phyloP scores from a whole-genome alignment of 1,139 yeast species.

The Nakaseomyces nivariensis region DNA sequence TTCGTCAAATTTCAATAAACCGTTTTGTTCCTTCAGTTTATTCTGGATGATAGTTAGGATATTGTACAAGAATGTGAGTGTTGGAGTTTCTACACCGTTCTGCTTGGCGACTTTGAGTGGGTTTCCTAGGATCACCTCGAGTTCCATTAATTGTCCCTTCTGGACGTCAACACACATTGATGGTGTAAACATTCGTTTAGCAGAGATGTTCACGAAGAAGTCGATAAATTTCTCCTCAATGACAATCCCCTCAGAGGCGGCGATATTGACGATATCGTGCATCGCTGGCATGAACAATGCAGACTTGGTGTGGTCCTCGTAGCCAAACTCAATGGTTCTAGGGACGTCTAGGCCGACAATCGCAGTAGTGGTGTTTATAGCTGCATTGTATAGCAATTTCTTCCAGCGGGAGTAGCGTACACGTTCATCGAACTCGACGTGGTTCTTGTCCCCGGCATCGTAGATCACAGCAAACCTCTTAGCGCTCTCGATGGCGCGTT shows the following conservation, averaged over 20 bases:
- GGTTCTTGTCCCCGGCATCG: conserved; percentile 28
- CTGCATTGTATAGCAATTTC: conserved; percentile 47
- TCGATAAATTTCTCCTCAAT: conserved; percentile 35
- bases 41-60: conserved; percentile 31
- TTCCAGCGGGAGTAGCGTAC: conserved; percentile 49
- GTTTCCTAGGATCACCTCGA: conserved; percentile 50
- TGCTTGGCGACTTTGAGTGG: conserved; percentile 42
- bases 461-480: conserved; percentile 36
- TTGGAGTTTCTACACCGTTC: conserved; percentile 31
- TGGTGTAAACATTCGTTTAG: conserved; percentile 45
- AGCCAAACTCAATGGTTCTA: conserved; percentile 38
- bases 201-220: conserved; percentile 28
- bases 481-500: conserved; percentile 20
- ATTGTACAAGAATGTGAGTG: conserved; percentile 29
- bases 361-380: conserved; percentile 44
- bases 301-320: conserved; percentile 31
- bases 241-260: conserved; percentile 40
- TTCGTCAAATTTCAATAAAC: conserved; percentile 24
- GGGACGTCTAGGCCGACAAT: conserved; percentile 40
- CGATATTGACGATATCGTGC: conserved; percentile 42
- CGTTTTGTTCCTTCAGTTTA: conserved; percentile 27
- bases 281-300: conserved; percentile 41
- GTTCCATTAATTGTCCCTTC: conserved; percentile 43
- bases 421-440: conserved; percentile 33
- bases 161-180: conserved; percentile 52